phyloP scores from a whole-genome alignment of 805 yeast species.

The Ogataea saltuana region DNA sequence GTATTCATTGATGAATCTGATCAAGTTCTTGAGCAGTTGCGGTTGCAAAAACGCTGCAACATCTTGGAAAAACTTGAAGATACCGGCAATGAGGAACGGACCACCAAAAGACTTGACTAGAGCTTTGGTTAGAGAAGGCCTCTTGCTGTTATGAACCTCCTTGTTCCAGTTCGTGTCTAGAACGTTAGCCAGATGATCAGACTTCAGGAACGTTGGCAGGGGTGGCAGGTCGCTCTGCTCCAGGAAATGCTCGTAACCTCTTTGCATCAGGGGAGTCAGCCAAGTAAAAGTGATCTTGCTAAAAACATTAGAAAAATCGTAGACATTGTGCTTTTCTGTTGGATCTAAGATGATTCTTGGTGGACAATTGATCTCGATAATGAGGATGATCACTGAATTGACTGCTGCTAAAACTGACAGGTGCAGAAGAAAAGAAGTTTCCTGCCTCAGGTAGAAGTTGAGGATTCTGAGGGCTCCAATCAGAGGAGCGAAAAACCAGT shows the following conservation, averaged over 20 bases:
- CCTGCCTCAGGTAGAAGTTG: conserved; percentile 42
- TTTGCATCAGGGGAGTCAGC: conserved; percentile 60
- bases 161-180: conserved; percentile 63
- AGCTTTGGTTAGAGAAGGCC: conserved; percentile 43
- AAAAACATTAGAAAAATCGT: conserved; percentile 50
- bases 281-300: conserved; percentile 55
- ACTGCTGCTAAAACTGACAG: conserved; percentile 29
- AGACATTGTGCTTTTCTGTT: conserved; percentile 43
- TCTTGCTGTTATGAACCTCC: conserved; percentile 41
- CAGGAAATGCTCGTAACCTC: conserved; percentile 49
- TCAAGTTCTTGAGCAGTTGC: conserved; percentile 68
- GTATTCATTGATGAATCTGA: conserved; percentile 58
- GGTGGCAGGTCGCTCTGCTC: conserved; percentile 68
- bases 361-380: conserved; percentile 45
- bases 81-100: conserved; percentile 68
- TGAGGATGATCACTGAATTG: conserved; percentile 43
- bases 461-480: conserved; percentile 48
- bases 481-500: conserved; percentile 65
- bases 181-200: conserved; percentile 49
- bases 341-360: conserved; percentile 35
- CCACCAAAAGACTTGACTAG: conserved; percentile 71
- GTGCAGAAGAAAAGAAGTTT: conserved; percentile 34
- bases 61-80: conserved; percentile 75
- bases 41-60: conserved; percentile 85
- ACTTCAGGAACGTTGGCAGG: conserved; percentile 65